Conservation (phyloP, 2,329 filamentous ascomycete species). For the Arthrobotrys musiformis region DNA sequence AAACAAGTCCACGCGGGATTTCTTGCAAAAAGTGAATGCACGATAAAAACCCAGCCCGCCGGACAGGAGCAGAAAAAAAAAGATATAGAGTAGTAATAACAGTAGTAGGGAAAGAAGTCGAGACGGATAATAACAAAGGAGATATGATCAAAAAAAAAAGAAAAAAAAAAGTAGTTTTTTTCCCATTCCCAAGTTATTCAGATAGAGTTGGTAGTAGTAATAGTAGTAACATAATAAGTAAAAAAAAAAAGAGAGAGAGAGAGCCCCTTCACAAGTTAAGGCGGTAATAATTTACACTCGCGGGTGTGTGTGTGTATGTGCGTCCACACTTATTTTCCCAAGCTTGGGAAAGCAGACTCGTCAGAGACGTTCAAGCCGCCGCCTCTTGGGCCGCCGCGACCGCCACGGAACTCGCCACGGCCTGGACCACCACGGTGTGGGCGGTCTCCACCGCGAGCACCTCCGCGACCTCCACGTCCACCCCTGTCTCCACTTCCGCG, state of each 20-base stretch:
- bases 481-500: conserved; percentile 69
- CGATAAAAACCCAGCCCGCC: too few relatives aligned
- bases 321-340: conserved; percentile 64
- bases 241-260: too few relatives aligned
- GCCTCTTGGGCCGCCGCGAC: conserved; percentile 61
- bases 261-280: too few relatives aligned
- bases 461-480: conserved; percentile 67
- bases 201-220: conserved; percentile 7
- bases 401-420: conserved; percentile 64
- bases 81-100: conserved; percentile 7
- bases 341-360: conserved; percentile 68
- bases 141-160: neutral
- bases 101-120: neutral
- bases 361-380: conserved; percentile 66
- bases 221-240: too few relatives aligned
- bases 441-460: conserved; percentile 68
- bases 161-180: neutral
- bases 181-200: conserved; percentile 16
- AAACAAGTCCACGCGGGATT: neutral
- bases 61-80: neutral
- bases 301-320: neutral
- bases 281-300: neutral
- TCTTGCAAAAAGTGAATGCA: conserved; percentile 3
- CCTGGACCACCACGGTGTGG: conserved; percentile 63
- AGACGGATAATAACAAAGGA: neutral